Conservation (phyloP, 805 yeast genomes). For the Torulaspora franciscae region DNA sequence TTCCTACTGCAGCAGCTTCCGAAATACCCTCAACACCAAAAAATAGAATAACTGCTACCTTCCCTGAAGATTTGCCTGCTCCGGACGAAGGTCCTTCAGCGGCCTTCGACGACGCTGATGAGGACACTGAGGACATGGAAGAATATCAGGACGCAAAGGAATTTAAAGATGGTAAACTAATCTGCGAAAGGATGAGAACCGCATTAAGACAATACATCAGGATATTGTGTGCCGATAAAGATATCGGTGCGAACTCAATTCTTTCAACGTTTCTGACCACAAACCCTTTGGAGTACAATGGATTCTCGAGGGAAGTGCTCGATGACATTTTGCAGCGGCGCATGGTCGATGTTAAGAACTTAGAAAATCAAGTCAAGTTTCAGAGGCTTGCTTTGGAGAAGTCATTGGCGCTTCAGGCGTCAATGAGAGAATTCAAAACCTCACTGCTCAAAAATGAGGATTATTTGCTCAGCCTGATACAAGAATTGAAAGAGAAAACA, state of each 20-base stretch:
- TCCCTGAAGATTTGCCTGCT: constrained; percentile 12
- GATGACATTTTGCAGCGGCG: constrained; percentile 56
- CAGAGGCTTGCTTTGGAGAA: constrained; percentile 61
- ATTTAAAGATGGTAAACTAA: constrained; percentile 35
- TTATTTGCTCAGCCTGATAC: constrained; percentile 58
- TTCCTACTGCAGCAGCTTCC: constrained; percentile 25
- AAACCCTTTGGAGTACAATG: constrained; percentile 35
- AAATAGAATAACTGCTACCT: constrained; percentile 18
- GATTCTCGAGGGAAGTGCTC: constrained; percentile 41
- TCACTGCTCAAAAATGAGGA: constrained; percentile 46
- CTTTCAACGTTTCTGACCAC: constrained; percentile 49
- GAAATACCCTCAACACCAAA: constrained; percentile 17
- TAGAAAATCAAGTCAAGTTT: constrained; percentile 64
- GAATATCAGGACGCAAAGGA: constrained; percentile 28
- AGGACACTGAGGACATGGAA: constrained; percentile 15
- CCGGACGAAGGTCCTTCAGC: constrained; percentile 3
- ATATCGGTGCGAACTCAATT: constrained; percentile 48
- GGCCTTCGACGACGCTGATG: constrained; percentile 6
- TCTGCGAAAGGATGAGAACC: constrained; percentile 72
- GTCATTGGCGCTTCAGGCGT: constrained; percentile 48
- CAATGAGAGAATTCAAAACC: constrained; percentile 55
- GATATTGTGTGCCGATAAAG: constrained; percentile 48
- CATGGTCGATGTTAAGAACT: constrained; percentile 55
- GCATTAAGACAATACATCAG: constrained; percentile 71
- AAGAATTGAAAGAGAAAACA: constrained; percentile 55